Conservation (phyloP, 441 rosid species). For the Populus hybrid region DNA sequence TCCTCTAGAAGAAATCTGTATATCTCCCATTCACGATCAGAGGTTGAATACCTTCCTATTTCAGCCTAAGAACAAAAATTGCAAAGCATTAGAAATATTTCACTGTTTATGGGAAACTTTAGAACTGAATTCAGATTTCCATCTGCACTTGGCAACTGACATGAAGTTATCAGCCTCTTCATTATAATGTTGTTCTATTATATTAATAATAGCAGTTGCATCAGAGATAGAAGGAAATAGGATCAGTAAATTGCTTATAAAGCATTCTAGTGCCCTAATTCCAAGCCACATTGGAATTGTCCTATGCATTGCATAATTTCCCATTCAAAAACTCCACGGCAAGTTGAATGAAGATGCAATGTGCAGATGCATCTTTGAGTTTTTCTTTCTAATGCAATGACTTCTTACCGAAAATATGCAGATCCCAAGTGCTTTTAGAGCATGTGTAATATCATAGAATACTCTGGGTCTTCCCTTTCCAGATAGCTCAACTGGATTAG, state of each 20-base stretch:
- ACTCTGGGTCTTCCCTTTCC: slow-evolving; percentile 82
- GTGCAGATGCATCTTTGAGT: slow-evolving; percentile 8
- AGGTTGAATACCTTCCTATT: slow-evolving; percentile 54
- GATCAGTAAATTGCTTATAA: not conserved
- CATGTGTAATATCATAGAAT: slow-evolving; percentile 72
- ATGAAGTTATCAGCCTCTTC: not conserved
- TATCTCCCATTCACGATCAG: slow-evolving; percentile 70
- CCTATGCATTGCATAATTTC: not conserved
- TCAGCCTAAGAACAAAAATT: slow-evolving; percentile 48
- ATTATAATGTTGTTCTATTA: not conserved
- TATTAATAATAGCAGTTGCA: not conserved
- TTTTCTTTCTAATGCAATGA: not conserved
- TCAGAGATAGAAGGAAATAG: not conserved
- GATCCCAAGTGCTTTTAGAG: slow-evolving; percentile 67
- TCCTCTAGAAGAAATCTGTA: slow-evolving; percentile 78
- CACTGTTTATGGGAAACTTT: not conserved
- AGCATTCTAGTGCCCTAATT: not conserved
- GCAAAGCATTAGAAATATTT: slow-evolving; percentile 5
- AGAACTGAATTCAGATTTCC: not conserved
- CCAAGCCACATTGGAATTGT: not conserved
- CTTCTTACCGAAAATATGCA: slow-evolving; percentile 74
- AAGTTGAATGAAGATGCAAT: slow-evolving; percentile 6
- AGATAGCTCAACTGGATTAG: slow-evolving; percentile 83
- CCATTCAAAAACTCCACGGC: not conserved
- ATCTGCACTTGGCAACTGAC: not conserved